Percentiles rank a stretch among this genome's conserved stretches.
Evolutionary conservation across 2,329 filamentous ascomycete genomes (phyloP).

Genomic region (Balansia obtecta): DNA sequence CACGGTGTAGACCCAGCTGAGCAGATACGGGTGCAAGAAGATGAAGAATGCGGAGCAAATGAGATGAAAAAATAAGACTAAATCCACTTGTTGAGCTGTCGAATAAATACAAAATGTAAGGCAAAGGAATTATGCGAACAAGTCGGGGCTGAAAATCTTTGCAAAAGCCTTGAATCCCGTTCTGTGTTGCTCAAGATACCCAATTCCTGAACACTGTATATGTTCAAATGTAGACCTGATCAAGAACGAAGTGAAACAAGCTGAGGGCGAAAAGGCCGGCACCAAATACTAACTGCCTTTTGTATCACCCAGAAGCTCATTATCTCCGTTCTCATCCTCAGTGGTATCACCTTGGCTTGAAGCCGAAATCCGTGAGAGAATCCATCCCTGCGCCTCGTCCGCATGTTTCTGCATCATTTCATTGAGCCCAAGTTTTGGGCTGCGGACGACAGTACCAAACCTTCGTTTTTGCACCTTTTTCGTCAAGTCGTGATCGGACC

Average conservation of each 20-base stretch:
- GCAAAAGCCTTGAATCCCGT: background rate
- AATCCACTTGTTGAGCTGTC: background rate
- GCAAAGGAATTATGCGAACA: background rate
- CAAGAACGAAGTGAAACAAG: background rate
- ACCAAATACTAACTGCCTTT: background rate
- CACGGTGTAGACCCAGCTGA: background rate
- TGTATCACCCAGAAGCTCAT: background rate
- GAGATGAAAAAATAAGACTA: background rate
- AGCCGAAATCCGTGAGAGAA: slow-evolving; percentile 26
- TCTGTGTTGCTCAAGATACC: background rate
- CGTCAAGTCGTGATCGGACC: slow-evolving; percentile 49
- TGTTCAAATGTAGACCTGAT: background rate
- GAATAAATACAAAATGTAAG: background rate
- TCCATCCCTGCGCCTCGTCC: slow-evolving; percentile 38
- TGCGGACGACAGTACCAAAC: slow-evolving; percentile 46
- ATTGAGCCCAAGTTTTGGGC: slow-evolving; percentile 33
- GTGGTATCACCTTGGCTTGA: slow-evolving; percentile 30
- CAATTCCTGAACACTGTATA: background rate
- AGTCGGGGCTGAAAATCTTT: background rate
- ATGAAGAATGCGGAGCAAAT: background rate
- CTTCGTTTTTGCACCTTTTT: slow-evolving; percentile 47
- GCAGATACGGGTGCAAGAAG: background rate
- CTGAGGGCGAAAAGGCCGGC: background rate
- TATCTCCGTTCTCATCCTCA: slow-evolving; percentile 29
- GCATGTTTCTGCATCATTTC: slow-evolving; percentile 46